These are phyloP conservation scores for Pythium periplocum DNA, from an alignment of 352 stramenopile species.

Conservation along the genomic window DNA sequence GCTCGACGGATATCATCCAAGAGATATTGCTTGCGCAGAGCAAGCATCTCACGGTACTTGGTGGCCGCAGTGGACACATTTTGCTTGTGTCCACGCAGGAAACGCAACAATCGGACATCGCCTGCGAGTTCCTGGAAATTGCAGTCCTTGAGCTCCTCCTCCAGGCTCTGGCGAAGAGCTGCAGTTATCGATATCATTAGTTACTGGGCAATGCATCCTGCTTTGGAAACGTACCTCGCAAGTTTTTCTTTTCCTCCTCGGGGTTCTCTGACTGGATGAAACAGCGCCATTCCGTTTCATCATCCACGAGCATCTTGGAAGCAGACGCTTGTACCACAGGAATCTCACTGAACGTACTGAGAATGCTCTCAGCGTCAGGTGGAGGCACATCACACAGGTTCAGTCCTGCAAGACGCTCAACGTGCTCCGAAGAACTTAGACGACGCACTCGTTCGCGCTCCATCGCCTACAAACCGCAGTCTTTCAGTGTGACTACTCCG, in stretches of 20 bases:
- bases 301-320: constrained; percentile 57
- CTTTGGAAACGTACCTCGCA: constrained; percentile 32
- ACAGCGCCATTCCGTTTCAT: constrained; percentile 54
- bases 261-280: constrained; percentile 61
- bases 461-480: constrained; percentile 21
- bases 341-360: constrained; percentile 46
- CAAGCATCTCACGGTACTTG: constrained; percentile 65
- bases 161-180: constrained; percentile 56
- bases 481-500: background rate
- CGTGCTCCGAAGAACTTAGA: constrained; percentile 43
- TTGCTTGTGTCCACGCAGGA: constrained; percentile 70
- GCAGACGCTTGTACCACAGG: constrained; percentile 43
- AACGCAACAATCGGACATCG: constrained; percentile 60
- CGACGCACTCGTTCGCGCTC: constrained; percentile 53
- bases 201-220: too few species aligned
- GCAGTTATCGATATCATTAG: background rate
- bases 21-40: constrained; percentile 44
- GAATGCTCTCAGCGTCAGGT: too few species aligned
- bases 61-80: constrained; percentile 56
- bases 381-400: background rate
- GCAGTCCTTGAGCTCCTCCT: constrained; percentile 45
- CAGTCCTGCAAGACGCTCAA: constrained; percentile 19
- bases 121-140: constrained; percentile 50
- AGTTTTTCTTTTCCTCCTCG: constrained; percentile 51
- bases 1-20: constrained; percentile 54